These are phyloP conservation scores for Dacryopinax primogenitus DNA, from an alignment of 768 basidiomycete genomes.

Conservation along the genomic window DNA sequence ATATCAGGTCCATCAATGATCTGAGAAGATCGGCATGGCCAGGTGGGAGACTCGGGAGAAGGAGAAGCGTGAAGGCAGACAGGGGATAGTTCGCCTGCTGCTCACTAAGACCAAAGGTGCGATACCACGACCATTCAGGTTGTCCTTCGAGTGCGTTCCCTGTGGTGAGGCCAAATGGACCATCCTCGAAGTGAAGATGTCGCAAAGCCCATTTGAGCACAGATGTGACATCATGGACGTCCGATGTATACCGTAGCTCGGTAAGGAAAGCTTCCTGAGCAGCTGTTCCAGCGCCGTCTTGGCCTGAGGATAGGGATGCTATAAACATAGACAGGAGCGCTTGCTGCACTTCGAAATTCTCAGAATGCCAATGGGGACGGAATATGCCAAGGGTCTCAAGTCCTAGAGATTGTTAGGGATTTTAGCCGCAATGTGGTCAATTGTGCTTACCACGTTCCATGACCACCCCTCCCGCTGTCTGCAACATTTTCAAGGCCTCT, in stretches of 20 bases:
- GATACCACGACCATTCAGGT: conserved; percentile 48
- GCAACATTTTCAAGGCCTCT: conserved; percentile 52
- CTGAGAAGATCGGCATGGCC: conserved; percentile 48
- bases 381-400: conserved; percentile 70
- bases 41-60: conserved; percentile 47
- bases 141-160: conserved; percentile 19
- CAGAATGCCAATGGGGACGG: conserved; percentile 73
- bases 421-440: neutral
- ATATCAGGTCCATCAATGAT: conserved; percentile 47
- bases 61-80: conserved; percentile 46
- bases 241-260: conserved; percentile 50
- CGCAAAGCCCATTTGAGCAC: conserved; percentile 71
- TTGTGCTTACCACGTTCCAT: conserved; percentile 44
- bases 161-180: conserved; percentile 40
- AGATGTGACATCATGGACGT: conserved; percentile 65
- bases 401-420: conserved; percentile 33
- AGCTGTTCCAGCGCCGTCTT: conserved; percentile 39
- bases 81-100: conserved; percentile 46
- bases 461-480: conserved; percentile 56
- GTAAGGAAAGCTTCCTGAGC: conserved; percentile 44
- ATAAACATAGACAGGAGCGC: conserved; percentile 58
- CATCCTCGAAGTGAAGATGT: conserved; percentile 51
- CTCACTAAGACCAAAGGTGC: conserved; percentile 47
- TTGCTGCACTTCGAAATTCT: conserved; percentile 56
- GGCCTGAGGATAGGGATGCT: conserved; percentile 35